Base-by-base conservation (phyloP, 768 basidiomycete genomes). In the Omphalotus guepiniiformis region DNA sequence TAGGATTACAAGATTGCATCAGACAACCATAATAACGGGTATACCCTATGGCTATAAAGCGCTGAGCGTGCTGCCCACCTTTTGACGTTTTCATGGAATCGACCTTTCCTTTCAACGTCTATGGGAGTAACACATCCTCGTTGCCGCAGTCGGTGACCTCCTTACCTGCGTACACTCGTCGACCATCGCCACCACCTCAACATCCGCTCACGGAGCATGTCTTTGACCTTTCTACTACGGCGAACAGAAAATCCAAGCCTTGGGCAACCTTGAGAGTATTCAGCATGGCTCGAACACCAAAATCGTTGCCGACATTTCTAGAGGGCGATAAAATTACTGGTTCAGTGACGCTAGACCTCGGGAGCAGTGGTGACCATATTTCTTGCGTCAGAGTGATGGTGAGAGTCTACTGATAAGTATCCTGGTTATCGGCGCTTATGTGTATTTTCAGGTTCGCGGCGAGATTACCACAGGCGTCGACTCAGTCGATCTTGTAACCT, bases 351-450 rank as follows among this genome's bases (percentile, higher is more conserved):
- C 55, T 76, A 21, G 56, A 58, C 39, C 49, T 69, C 15, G 21
- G 32, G 27, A 47, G 63, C 63, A 65, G 65, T 29, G 63, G 70
- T 5, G 75, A 79, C 34, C 63, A 65, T 18, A 71, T 81, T 38
- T 72, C 75, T 49, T 66, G 67, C 9, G 71, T 85, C 11, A 61
- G 64, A 11, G 52, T 84, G 41, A 67, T 70, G 48, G 83, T 82
- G 55, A 22, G 66, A 43, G 15, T 32, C 15, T 43, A 25, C 21
- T 41, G 39, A 42, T 44, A 4, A 19, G 27, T 23, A 38, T 35
- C n/a, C 26, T 15, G 41, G 18, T 27, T 44, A 5, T 44, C 4
- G 6, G 18, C 9, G 2, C 46, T 23, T 27, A 38, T 29, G 42
- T 27, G 15, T 19, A 30, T 28, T 30, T 30, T 16, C 21, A 46